Base-by-base conservation (phyloP, 2,329 filamentous ascomycete genomes). In the Catunica adiposa region DNA sequence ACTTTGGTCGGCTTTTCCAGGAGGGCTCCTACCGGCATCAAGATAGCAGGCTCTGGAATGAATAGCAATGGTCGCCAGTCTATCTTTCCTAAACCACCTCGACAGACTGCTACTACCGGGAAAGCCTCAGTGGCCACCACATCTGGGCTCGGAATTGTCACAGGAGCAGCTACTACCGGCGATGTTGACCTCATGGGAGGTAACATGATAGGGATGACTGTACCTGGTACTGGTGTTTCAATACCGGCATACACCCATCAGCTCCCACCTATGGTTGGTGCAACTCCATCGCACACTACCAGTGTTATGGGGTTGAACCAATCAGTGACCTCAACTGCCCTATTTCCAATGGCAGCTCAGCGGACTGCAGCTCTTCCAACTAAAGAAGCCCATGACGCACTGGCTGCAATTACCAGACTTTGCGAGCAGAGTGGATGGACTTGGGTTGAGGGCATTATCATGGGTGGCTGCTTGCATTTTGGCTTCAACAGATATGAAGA, bases 391-490 rank as follows among this genome's bases (percentile, higher is more conserved):
- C 77, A 74, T 50, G 72, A 77, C 5, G 84, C 85, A 1, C 68
- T 94, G 20, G 79, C 86, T 38, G 79, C 88, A 63, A 73, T 95
- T 20, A 81, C 79, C 15, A 79, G 74, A 60, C 70, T 94, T 5
- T 94, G 88, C 64, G 80, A 85, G 62, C 83, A 90, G 65, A 87
- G 83, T 63, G 77, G 76, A 8, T 92, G 87, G 86, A 78, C 81
- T 62, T 98, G 92, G 92, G 78, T 89, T 54, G 90, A 97, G 64
- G 92, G 92, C 1, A 89, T 97, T 73, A 73, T 97, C 40, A 73
- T 97, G 5, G 88, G 86, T 40, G 92, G 92, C 1, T 97, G 92
- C 69, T 73, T 98, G 57, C 84, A 90, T 52, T 97, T 97, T 69
- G 89, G 86, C 6, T 70, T 97, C 14, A 87, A 88, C 59, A 82